A percentile compares a stretch with the other conserved stretches of the same genome.
Conservation (phyloP, 352 stramenopile species). For the Pythium biforme region DNA sequence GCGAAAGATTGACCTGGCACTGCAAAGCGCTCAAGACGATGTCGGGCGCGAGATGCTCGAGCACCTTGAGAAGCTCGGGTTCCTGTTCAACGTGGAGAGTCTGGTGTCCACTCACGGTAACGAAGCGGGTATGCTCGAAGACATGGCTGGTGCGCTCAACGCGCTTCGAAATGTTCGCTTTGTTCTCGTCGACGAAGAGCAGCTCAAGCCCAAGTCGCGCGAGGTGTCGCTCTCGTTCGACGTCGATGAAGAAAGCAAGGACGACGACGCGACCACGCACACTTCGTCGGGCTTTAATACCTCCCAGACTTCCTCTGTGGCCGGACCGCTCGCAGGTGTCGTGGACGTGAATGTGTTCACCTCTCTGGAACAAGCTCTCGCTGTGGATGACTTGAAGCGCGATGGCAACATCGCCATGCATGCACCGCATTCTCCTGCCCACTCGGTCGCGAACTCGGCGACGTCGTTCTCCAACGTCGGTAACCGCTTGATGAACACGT, state of each 20-base stretch:
- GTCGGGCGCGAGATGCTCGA: slow-evolving; percentile 65
- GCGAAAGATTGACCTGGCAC: slow-evolving; percentile 70
- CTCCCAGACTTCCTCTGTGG: slow-evolving; percentile 33
- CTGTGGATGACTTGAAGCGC: slow-evolving; percentile 33
- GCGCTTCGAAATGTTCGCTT: slow-evolving; percentile 81
- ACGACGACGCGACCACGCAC: slow-evolving; percentile 28
- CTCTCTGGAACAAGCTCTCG: slow-evolving; percentile 66
- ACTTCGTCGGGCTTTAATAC: slow-evolving; percentile 30
- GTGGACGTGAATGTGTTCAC: slow-evolving; percentile 83
- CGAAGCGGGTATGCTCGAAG: slow-evolving; percentile 85
- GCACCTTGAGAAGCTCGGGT: slow-evolving; percentile 76
- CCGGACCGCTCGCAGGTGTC: slow-evolving; percentile 59
- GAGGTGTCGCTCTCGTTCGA: slow-evolving; percentile 59
- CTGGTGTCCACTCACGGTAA: slow-evolving; percentile 86
- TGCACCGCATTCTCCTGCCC: slow-evolving; percentile 25
- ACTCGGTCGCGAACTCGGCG: slow-evolving; percentile 31
- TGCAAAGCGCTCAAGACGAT: slow-evolving; percentile 49
- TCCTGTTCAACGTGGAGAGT: slow-evolving; percentile 84
- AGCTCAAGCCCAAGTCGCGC: slow-evolving; percentile 42
- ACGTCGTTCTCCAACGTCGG: slow-evolving; percentile 68
- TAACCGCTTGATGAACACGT: slow-evolving; percentile 62
- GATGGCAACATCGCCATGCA: slow-evolving; percentile 21
- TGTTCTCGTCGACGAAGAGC: slow-evolving; percentile 75
- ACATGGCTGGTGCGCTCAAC: slow-evolving; percentile 82
- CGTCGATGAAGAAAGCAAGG: slow-evolving; percentile 72